Conservation (phyloP, 176 grass and related monocot genomes). For the Lolium rigidum region DNA sequence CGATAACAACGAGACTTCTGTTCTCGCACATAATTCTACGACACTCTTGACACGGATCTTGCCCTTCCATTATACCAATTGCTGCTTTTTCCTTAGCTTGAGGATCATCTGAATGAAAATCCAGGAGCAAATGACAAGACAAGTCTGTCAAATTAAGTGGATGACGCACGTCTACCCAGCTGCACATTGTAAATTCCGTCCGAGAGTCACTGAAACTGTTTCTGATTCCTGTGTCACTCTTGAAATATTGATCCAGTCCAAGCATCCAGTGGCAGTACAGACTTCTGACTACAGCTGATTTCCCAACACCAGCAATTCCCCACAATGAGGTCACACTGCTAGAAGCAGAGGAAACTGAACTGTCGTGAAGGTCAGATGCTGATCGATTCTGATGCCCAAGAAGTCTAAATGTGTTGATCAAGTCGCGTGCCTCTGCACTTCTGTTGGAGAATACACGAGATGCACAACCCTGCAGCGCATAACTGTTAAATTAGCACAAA, state of each 20-base stretch:
- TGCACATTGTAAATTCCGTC: neutral
- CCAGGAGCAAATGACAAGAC: neutral
- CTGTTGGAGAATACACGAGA: neutral
- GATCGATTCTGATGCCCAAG: neutral
- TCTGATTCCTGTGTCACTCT: too few relatives aligned
- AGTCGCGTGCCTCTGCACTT: neutral
- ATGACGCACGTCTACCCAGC: neutral
- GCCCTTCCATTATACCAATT: neutral
- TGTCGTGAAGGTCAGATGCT: accelerated
- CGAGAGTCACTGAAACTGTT: accelerated
- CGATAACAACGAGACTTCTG: conserved; percentile 1
- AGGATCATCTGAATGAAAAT: neutral
- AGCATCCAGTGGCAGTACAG: neutral
- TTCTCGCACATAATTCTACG: neutral
- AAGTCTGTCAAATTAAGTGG: neutral
- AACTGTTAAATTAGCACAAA: neutral
- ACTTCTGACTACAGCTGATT: neutral
- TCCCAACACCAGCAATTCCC: conserved; percentile 1
- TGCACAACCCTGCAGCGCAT: neutral
- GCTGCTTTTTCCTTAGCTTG: neutral
- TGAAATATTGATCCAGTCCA: neutral
- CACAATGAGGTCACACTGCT: neutral
- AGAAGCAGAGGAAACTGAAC: neutral
- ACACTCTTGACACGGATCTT: neutral
- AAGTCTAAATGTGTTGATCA: neutral